Conservation (phyloP, 2,329 filamentous ascomycete species). For the Graphilbum fragrans region DNA sequence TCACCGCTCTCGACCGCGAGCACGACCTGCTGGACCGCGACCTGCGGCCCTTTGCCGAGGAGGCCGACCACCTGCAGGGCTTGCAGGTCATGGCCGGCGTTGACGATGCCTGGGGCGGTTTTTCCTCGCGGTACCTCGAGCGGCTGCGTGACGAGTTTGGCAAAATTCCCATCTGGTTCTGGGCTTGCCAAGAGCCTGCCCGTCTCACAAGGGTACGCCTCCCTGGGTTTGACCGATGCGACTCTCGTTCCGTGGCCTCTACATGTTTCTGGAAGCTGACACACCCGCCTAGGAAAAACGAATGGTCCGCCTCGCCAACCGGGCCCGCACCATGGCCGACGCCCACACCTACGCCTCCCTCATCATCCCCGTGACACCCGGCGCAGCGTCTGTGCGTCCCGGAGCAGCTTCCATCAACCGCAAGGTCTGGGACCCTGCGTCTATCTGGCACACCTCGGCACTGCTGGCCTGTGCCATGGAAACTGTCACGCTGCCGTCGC, state of each 20-base stretch:
- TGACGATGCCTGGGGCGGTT: constrained; percentile 75
- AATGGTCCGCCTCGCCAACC: constrained; percentile 56
- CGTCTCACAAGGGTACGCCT: constrained; percentile 38
- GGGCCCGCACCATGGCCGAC: constrained; percentile 57
- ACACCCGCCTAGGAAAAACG: constrained; percentile 52
- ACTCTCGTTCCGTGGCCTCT: too few species aligned
- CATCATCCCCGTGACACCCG: constrained; percentile 61
- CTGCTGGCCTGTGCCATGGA: constrained; percentile 68
- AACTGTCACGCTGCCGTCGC: constrained; percentile 63
- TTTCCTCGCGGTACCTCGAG: constrained; percentile 61
- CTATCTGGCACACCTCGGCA: constrained; percentile 70
- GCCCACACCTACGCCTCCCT: constrained; percentile 62
- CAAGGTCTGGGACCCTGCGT: constrained; percentile 44
- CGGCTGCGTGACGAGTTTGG: constrained; percentile 80
- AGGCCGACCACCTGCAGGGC: constrained; percentile 85
- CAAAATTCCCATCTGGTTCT: constrained; percentile 77
- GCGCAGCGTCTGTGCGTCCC: constrained; percentile 38
- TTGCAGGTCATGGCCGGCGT: constrained; percentile 63
- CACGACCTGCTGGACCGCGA: constrained; percentile 87
- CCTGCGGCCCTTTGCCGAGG: constrained; percentile 75
- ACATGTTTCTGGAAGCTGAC: too few species aligned
- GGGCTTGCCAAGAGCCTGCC: constrained; percentile 59
- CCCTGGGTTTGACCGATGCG: too few species aligned
- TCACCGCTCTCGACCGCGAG: constrained; percentile 59
- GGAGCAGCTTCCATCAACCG: constrained; percentile 20